phyloP scores from a whole-genome alignment of 805 yeast species.

The Huiozyma sinensis region DNA sequence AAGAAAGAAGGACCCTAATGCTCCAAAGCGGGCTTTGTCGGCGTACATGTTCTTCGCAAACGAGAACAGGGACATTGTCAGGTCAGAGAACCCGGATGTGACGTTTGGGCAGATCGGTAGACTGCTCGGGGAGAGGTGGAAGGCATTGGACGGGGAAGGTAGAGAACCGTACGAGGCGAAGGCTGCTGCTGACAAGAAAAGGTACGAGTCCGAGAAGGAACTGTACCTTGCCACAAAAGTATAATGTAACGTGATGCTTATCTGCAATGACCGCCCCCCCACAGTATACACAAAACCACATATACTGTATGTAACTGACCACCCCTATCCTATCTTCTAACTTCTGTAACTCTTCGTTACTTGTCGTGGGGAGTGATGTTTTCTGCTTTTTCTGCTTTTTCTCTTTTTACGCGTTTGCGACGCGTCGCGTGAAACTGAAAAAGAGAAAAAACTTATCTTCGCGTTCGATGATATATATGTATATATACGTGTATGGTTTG shows the following conservation, averaged over 20 bases:
- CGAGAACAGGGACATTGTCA: slow-evolving; percentile 91
- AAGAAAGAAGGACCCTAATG: slow-evolving; percentile 78
- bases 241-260: not conserved
- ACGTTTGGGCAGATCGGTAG: slow-evolving; percentile 93
- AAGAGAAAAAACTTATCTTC: no score
- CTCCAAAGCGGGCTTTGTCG: slow-evolving; percentile 96
- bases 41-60: slow-evolving; percentile 99
- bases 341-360: no score
- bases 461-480: no score
- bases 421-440: no score
- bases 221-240: slow-evolving; percentile 47
- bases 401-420: no score
- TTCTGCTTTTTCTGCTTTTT: no score
- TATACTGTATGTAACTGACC: no score
- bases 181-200: slow-evolving; percentile 94
- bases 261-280: no score
- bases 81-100: slow-evolving; percentile 94
- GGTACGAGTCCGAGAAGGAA: slow-evolving; percentile 94
- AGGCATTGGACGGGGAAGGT: slow-evolving; percentile 71
- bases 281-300: no score
- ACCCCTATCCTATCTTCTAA: no score
- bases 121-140: slow-evolving; percentile 93
- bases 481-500: no score
- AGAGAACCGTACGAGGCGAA: slow-evolving; percentile 85
- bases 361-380: no score